These are phyloP conservation scores for Pythium coloratum DNA, from an alignment of 352 stramenopile species.

Conservation along the genomic window DNA sequence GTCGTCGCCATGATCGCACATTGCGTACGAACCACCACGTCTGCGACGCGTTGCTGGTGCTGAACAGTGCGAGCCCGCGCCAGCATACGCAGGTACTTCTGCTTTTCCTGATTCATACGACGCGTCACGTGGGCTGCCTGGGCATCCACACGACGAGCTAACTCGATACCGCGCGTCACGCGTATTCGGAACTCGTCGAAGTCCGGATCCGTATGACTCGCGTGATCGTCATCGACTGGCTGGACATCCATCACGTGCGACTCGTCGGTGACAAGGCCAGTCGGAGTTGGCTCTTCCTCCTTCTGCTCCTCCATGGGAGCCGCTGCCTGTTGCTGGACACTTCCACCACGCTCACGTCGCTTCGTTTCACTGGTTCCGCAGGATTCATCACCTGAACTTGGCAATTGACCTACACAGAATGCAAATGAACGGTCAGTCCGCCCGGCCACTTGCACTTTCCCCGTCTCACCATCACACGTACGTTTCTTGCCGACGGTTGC, in stretches of 20 bases:
- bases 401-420: slow-evolving; percentile 15
- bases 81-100: slow-evolving; percentile 48
- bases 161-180: slow-evolving; percentile 48
- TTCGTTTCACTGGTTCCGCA: not conserved
- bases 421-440: not conserved
- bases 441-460: not conserved
- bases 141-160: slow-evolving; percentile 40
- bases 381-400: not conserved
- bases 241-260: not conserved
- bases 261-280: not conserved
- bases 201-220: slow-evolving; percentile 5
- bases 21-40: slow-evolving; percentile 59
- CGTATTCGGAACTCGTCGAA: slow-evolving; percentile 74
- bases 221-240: not conserved
- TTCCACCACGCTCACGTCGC: not conserved
- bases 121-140: slow-evolving; percentile 36
- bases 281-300: not conserved
- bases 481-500: slow-evolving; percentile 21
- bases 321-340: not conserved
- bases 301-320: not conserved
- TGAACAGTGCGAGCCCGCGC: slow-evolving; percentile 37
- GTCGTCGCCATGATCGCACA: slow-evolving; percentile 50
- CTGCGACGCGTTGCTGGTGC: slow-evolving; percentile 63
- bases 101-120: slow-evolving; percentile 41
- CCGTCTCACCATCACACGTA: slow-evolving; percentile 8